Percentiles rank a stretch among this genome's conserved stretches.
Evolutionary conservation across 176 grass and related monocot species (phyloP).

Genomic region (Carex myosuroides): DNA sequence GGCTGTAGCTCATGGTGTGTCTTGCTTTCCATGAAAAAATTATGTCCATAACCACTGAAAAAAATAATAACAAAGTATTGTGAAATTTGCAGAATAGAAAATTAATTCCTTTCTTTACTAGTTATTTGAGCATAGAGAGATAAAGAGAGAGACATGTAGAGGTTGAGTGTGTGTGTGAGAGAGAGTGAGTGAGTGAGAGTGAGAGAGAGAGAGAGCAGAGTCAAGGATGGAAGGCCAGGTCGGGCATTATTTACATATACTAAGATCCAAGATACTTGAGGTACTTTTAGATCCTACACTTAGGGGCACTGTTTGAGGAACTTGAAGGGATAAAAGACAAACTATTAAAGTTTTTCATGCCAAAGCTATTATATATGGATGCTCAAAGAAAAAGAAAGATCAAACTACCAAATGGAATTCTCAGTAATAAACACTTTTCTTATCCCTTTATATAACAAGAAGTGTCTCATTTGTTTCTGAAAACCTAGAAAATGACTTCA

Average conservation of each 20-base stretch:
- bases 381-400: neutral
- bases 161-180: neutral
- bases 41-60: conserved; percentile 78
- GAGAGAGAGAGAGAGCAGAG: neutral
- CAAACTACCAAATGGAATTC: neutral
- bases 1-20: conserved; percentile 48
- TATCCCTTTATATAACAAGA: neutral
- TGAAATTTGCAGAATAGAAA: neutral
- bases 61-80: conserved; percentile 9
- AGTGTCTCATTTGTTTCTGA: neutral
- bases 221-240: neutral
- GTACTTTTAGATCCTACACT: neutral
- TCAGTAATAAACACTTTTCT: neutral
- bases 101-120: neutral
- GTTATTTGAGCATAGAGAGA: neutral
- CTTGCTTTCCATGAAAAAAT: conserved; percentile 73
- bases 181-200: neutral
- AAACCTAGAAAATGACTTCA: neutral
- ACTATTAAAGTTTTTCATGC: neutral
- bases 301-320: neutral
- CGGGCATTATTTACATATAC: neutral
- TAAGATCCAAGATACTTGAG: neutral
- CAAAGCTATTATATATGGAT: conserved; percentile 1
- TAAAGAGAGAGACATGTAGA: neutral
- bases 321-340: neutral